Evolutionary conservation across 1,139 yeast genomes (phyloP), one percentile per base, ranked within the genome.

Genomic region (Hyphopichia khmerensis): DNA sequence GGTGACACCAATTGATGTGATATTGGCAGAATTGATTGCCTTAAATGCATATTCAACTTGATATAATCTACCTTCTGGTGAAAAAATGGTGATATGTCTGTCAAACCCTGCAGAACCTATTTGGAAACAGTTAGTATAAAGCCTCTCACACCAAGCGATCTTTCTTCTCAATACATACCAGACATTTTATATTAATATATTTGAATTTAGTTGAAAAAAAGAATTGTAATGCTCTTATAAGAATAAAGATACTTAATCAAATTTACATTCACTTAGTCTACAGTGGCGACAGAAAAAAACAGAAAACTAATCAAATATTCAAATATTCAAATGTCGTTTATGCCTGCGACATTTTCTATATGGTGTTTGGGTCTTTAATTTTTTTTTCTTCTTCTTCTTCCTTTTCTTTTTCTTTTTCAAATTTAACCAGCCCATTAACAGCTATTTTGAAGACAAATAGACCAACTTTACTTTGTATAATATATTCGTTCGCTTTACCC

Each of bases 31-130:
- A 59, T 91, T 93, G 64, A 95, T 90, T 8, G 99, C 98, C 65
- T 93, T 93, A 74, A 93, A 93, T 3, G 99, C 99, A 62, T 93
- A 93, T 65, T 93, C 96, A 32, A 91, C 99, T 70, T 93, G 99
- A 69, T 87, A 93, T 51, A 93, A 77, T 68, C 99, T 84, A 40
- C 99, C 99, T 66, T 93, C 99, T 21, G 99, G 99, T 38, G 98
- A 91, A 73, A 93, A 93, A 60, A 93, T 91, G 33, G 99, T 93
- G 64, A 93, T 93, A 67, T 93, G 99, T 75, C 99, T 87, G 72
- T 93, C 99, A 65, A 91, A 93, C 44, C 98, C 99, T 31, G 98
- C 90, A 48, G 90, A 82, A 50, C 78, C 81, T 67, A 62, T 18
- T 8, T 21, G 5, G n/a, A 13, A 14, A 42, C 46, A 44, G 56